Base-by-base conservation (phyloP, 2,329 filamentous ascomycete species). In the Xylariaceae sp. region DNA sequence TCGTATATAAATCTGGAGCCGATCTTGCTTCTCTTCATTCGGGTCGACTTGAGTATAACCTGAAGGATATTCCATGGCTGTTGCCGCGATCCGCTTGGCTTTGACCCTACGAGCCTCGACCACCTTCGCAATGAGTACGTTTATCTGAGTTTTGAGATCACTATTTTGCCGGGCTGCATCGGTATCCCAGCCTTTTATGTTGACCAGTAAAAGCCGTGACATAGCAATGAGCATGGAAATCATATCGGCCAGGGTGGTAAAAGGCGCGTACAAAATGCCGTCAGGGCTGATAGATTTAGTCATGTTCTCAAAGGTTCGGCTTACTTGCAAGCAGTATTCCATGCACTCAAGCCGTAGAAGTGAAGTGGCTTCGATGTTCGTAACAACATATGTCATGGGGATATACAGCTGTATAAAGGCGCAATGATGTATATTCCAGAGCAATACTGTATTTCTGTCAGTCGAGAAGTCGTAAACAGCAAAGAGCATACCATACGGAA, bases 291-390 rank as follows among this genome's bases (percentile, higher is more conserved):
- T 58, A 1, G 63, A 63, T 6, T 70, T 63, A 11, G 72, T 48
- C 5, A 67, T 61, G 27, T 63, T 62, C 31, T 72, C 70, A 53
- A 70, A 74, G 3, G 65, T 62, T 41, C 60, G 63, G 11, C 68
- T 67, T 40, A 72, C 68, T 29, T 67, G 55, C 6, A 75, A 60
- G 55, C 72, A 71, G 54, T 70, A 67, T 7, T 65, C 60, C 48
- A 75, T 65, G 43, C 69, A 70, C 50, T 71, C 65, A 1, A 59
- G 43, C 32, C 66, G 64, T 30, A 62, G 44, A 9, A 53, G 53
- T 3, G 58, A 55, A 11, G 49, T 31, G 27, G 42, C 45, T 43
- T 64, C 62, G 27, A 61, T 62, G 2, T 65, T 59, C 5, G 67
- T 60, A 19, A 60, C 47, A 58, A 68, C 60, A 40, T 62, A 64